A percentile compares a stretch with the other conserved stretches of the same genome.
Conservation (phyloP, 1,284 basidiomycete genomes). For the Leccinum griseonigrum region DNA sequence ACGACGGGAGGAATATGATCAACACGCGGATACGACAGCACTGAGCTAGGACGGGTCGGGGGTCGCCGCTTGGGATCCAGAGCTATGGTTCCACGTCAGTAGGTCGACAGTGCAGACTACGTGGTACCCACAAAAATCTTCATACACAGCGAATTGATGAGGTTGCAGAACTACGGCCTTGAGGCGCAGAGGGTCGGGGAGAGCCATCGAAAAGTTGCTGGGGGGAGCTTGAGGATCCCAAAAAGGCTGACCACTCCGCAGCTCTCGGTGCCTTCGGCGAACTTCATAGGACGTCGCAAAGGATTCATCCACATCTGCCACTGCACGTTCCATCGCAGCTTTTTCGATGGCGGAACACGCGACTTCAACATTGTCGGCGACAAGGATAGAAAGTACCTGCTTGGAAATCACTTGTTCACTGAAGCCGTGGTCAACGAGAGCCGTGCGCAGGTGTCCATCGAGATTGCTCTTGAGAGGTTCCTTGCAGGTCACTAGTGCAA, state of each 20-base stretch:
- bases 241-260: slow-evolving; percentile 73
- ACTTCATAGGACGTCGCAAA: slow-evolving; percentile 82
- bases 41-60: slow-evolving; percentile 56
- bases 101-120: background rate
- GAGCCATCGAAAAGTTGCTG: slow-evolving; percentile 72
- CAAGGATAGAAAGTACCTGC: slow-evolving; percentile 74
- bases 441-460: slow-evolving; percentile 83
- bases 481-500: slow-evolving; percentile 98
- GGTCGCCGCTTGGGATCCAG: slow-evolving; percentile 52
- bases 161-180: slow-evolving; percentile 80
- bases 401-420: slow-evolving; percentile 75
- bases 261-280: slow-evolving; percentile 86
- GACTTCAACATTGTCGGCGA: slow-evolving; percentile 92
- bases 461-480: slow-evolving; percentile 95
- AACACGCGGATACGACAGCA: slow-evolving; percentile 50
- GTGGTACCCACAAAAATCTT: slow-evolving; percentile 77
- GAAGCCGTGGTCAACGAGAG: slow-evolving; percentile 84
- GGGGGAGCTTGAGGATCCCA: slow-evolving; percentile 80
- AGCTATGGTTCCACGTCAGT: slow-evolving; percentile 32
- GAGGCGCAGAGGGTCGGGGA: slow-evolving; percentile 91
- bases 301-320: slow-evolving; percentile 93
- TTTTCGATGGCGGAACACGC: slow-evolving; percentile 96
- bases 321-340: slow-evolving; percentile 96
- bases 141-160: slow-evolving; percentile 89
- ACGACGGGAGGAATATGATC: slow-evolving; percentile 42